These are phyloP conservation scores for Cryptosporidium ryanae DNA, from an alignment of 169 alveolate species.

Conservation along the genomic window DNA sequence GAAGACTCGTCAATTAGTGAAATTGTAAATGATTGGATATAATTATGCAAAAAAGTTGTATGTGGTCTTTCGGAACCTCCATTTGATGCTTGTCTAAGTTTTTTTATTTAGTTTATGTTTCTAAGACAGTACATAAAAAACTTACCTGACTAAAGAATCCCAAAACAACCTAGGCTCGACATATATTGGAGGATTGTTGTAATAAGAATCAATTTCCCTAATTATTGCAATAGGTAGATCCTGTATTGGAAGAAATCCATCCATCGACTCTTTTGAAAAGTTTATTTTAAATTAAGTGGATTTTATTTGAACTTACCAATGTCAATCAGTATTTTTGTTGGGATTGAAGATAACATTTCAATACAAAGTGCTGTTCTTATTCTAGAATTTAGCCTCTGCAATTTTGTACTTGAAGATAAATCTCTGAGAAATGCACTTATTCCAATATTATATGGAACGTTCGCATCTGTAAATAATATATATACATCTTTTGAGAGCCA, in stretches of 20 bases:
- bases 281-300: neutral
- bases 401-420: conserved; percentile 2
- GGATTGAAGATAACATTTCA: conserved; percentile 34
- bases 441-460: conserved; percentile 34
- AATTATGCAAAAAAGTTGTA: conserved; percentile 23
- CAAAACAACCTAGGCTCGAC: conserved; percentile 34
- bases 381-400: conserved; percentile 11
- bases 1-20: conserved; percentile 18
- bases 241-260: conserved; percentile 53
- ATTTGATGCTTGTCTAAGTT: conserved; percentile 46
- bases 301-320: conserved; percentile 37
- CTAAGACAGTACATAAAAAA: neutral
- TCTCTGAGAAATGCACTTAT: conserved; percentile 41
- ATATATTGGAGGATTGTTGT: conserved; percentile 27
- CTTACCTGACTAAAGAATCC: conserved; percentile 68
- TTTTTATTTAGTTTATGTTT: neutral
- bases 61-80: conserved; percentile 55
- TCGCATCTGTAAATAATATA: conserved; percentile 44
- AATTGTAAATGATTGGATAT: conserved; percentile 42
- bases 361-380: conserved; percentile 53
- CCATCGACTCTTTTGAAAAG: conserved; percentile 40
- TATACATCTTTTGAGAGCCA: conserved; percentile 57
- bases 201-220: conserved; percentile 43
- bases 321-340: conserved; percentile 49
- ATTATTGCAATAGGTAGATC: conserved; percentile 41